These are phyloP conservation scores for Rosa persica DNA, from an alignment of 306 rosid genomes.

Conservation along the genomic window DNA sequence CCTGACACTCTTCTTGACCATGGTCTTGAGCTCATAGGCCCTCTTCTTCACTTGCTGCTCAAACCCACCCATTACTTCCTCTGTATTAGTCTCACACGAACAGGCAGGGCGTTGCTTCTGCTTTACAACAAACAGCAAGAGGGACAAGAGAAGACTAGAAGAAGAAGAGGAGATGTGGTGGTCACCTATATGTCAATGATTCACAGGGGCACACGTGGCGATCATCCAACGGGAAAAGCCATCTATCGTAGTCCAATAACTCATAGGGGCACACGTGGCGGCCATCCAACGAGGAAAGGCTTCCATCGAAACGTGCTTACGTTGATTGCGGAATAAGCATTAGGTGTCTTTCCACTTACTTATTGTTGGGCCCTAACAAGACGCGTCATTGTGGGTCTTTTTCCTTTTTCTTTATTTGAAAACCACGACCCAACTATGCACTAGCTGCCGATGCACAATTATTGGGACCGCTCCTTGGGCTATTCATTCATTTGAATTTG, in stretches of 20 bases:
- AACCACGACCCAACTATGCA: too few species aligned
- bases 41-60: constrained; percentile 56
- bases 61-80: constrained; percentile 49
- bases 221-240: background rate
- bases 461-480: background rate
- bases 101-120: too few species aligned
- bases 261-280: background rate
- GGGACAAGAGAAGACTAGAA: background rate
- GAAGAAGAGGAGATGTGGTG: background rate
- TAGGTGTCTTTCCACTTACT: background rate
- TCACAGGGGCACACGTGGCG: constrained; percentile 43
- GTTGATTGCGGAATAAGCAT: background rate
- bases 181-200: background rate
- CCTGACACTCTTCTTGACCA: constrained; percentile 60
- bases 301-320: background rate
- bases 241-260: too few species aligned
- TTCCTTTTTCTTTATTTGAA: too few species aligned
- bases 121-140: too few species aligned
- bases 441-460: too few species aligned
- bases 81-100: too few species aligned
- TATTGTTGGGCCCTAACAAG: background rate
- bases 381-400: background rate
- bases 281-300: background rate
- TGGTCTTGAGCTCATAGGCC: constrained; percentile 48
- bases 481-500: too few species aligned